These are phyloP conservation scores for Phoenix roebelenii DNA, from an alignment of 176 grass and related monocot genomes.

Conservation along the genomic window DNA sequence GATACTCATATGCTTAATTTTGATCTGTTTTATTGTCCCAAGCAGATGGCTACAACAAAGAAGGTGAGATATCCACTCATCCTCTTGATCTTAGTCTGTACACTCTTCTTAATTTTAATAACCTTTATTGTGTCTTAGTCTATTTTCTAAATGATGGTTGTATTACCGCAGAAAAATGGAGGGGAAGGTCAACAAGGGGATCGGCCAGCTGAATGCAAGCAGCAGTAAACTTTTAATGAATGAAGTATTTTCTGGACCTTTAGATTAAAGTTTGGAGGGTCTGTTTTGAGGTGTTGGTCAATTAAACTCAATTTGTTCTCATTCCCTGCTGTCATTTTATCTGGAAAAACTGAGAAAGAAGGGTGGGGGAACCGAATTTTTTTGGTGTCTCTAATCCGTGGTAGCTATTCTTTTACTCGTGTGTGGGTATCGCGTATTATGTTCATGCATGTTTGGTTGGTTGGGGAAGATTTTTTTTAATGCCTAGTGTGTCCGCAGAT, in stretches of 20 bases:
- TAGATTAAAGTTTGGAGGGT: neutral
- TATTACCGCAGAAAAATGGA: conserved; percentile 16
- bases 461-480: too few species aligned
- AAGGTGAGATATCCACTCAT: neutral
- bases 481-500: too few species aligned
- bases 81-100: neutral
- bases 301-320: too few species aligned
- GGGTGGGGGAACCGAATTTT: too few species aligned
- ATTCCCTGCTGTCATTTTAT: too few species aligned
- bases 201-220: conserved; percentile 16
- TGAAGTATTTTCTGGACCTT: neutral
- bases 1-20: neutral
- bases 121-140: neutral
- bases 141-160: too few species aligned
- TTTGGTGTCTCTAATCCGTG: too few species aligned
- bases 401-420: too few species aligned
- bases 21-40: neutral
- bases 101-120: neutral
- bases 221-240: neutral
- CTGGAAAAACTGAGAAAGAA: too few species aligned
- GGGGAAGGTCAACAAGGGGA: conserved; percentile 7
- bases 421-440: too few species aligned
- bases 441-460: too few species aligned
- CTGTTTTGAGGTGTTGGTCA: too few species aligned
- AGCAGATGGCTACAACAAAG: neutral